A percentile compares a stretch with the other conserved stretches of the same genome.
phyloP scores from a whole-genome alignment of 139 green algal genomes.

The Monoraphidium neglectum region DNA sequence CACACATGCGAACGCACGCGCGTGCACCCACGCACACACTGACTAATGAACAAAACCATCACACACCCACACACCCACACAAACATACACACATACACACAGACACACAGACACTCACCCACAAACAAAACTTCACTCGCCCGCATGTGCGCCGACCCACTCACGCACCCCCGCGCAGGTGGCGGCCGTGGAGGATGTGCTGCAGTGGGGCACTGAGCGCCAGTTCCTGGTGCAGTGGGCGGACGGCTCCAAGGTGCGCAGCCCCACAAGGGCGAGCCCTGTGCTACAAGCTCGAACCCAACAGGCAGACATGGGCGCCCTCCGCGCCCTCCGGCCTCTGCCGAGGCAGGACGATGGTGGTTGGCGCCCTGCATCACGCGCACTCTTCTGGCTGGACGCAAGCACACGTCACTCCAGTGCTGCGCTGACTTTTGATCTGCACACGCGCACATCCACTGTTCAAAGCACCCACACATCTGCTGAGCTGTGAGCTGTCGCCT shows the following conservation, averaged over 20 bases:
- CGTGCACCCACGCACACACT: no score
- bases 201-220: conserved; percentile 62
- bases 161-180: conserved; percentile 28
- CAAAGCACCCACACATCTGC: background rate
- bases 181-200: conserved; percentile 26
- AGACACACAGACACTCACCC: no score
- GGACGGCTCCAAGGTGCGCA: conserved; percentile 66
- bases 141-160: no score
- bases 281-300: background rate
- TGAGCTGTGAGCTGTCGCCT: background rate
- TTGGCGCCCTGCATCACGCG: no score
- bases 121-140: no score
- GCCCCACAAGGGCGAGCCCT: background rate
- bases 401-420: background rate
- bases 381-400: background rate
- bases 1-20: no score
- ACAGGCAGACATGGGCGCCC: no score
- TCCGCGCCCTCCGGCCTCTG: no score
- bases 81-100: no score
- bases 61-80: no score
- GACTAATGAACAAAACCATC: no score
- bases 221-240: conserved; percentile 78
- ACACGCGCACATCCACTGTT: background rate
- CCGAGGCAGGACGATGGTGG: no score
- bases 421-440: background rate